These are phyloP conservation scores for Pugionium cornutum DNA, from an alignment of 345 rosid species.

Conservation along the genomic window DNA sequence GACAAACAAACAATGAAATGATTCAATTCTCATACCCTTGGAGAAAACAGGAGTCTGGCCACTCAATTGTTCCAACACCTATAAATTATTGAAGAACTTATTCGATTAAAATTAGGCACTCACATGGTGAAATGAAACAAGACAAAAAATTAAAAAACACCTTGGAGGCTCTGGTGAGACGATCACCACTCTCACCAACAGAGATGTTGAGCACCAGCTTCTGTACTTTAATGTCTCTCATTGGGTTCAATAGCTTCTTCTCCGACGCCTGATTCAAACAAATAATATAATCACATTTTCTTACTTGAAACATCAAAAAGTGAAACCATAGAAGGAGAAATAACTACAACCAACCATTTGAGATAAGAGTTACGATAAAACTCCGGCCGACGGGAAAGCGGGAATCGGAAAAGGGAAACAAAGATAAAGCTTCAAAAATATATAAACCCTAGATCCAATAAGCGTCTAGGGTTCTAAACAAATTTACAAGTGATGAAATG, in stretches of 20 bases:
- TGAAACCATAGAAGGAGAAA: too few relatives aligned
- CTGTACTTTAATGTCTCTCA: conserved; percentile 94
- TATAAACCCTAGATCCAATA: conserved; percentile 34
- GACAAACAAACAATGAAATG: too few relatives aligned
- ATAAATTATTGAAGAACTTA: not conserved
- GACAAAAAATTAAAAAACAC: conserved; percentile 25
- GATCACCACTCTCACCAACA: conserved; percentile 90
- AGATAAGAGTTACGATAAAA: too few relatives aligned
- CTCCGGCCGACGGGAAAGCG: not conserved
- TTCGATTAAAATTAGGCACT: not conserved
- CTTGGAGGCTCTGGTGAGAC: conserved; percentile 90
- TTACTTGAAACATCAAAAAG: too few relatives aligned
- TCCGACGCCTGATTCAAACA: conserved; percentile 60
- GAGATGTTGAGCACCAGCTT: conserved; percentile 85
- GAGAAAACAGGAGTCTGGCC: conserved; percentile 88
- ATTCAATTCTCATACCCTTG: conserved; percentile 48
- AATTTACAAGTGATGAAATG: not conserved
- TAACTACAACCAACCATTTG: too few relatives aligned
- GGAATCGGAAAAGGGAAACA: conserved; percentile 17
- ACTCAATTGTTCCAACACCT: conserved; percentile 90
- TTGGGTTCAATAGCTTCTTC: conserved; percentile 80
- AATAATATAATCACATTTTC: too few relatives aligned
- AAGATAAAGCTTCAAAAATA: conserved; percentile 5
- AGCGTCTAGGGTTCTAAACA: conserved; percentile 26
- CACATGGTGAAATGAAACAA: too few relatives aligned